Percentiles rank a stretch among this genome's conserved stretches.
Conservation (phyloP, 192 early-diverging fungal genomes). For the Neocallimastix lanati region DNA sequence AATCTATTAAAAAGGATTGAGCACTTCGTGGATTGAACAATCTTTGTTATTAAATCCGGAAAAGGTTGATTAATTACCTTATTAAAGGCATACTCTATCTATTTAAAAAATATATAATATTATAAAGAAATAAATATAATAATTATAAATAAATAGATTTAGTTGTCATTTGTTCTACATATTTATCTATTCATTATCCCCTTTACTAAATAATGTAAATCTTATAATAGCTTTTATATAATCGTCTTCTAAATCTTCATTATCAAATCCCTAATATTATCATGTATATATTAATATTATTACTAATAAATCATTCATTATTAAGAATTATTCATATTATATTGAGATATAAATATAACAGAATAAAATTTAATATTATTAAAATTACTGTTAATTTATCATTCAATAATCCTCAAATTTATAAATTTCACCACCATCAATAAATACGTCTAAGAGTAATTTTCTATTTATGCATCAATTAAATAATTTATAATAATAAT, state of each 20-base stretch:
- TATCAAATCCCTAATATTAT: neutral
- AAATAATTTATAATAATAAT: too few relatives aligned
- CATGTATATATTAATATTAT: too few relatives aligned
- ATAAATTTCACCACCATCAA: constrained; percentile 30
- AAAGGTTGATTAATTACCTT: neutral
- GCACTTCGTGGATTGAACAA: neutral
- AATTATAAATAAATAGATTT: neutral
- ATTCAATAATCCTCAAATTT: neutral
- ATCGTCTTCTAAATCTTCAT: neutral
- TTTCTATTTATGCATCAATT: constrained; percentile 19
- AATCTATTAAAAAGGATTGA: neutral
- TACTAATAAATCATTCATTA: too few relatives aligned
- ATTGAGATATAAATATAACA: too few relatives aligned
- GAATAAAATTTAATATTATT: too few relatives aligned
- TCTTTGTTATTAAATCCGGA: neutral
- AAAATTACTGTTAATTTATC: neutral
- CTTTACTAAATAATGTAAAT: neutral
- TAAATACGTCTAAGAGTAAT: constrained; percentile 82
- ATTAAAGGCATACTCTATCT: neutral
- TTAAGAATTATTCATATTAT: too few relatives aligned
- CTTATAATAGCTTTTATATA: neutral
- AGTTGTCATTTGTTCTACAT: neutral
- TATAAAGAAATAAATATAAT: too few relatives aligned
- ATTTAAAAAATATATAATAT: too few relatives aligned
- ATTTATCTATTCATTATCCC: neutral